Evolutionary conservation across 768 basidiomycete species (phyloP), one percentile per base, ranked within the genome.

Genomic region (Cyclocybe cylindracea): DNA sequence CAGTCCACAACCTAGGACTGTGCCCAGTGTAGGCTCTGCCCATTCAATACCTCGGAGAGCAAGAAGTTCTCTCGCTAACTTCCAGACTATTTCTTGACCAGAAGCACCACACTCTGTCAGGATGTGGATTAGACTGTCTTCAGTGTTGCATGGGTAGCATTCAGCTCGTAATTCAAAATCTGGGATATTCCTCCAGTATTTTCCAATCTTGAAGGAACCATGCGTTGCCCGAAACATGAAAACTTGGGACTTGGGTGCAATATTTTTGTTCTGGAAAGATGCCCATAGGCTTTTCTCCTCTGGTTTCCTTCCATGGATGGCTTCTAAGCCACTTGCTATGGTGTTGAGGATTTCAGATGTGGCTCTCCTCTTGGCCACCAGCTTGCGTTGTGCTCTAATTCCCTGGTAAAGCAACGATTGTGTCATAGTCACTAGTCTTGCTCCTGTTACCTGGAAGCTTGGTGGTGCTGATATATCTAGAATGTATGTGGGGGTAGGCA

Each of bases 41-140:
- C 59, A 63, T 32, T 41, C 36, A 3, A 41, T 37, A 0, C 42
- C 46, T 3, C 56, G 48, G 1, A 13, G 32, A 0, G 19, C n/a
- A 64, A 63, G 66, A 0, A 66, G n/a, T n/a, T 56, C 35, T 39
- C 51, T 41, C 0, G 54, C 57, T 1, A 58, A 35, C 10, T 50
- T 18, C 69, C 69, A 71, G 4, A 67, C 40, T 24, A 16, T 16
- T 33, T 48, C 43, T 40, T 66, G 66, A 0, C 63, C 64, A 1
- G 56, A 49, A 0, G 45, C 53, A 42, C 33, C 33, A 43, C 70
- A 72, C 19, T 67, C 48, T 0, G 46, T 53, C 1, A 71, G 56
- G 5, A 70, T 69, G 33, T 68, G 69, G 5, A 61, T 58, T 51
- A 72, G 55, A 1, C 58, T 18, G 43, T 70, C 70, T 1, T 5